Evolutionary conservation across 192 early-diverging fungal species (phyloP), one percentile per base, ranked within the genome.

Genomic region (Pilobolus umbonatus): DNA sequence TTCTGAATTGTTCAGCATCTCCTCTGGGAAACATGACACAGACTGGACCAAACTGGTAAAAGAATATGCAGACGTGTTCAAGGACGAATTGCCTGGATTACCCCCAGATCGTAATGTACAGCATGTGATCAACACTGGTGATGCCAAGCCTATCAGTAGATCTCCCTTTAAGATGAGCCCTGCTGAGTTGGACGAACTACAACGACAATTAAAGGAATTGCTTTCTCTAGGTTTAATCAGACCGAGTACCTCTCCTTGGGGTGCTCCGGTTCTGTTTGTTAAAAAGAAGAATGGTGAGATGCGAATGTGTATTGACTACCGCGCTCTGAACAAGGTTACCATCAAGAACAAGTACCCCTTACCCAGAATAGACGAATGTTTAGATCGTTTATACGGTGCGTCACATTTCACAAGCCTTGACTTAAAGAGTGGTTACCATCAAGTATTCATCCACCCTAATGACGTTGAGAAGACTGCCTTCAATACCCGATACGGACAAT

Each of bases 161-260:
- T 30, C 39, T 10, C 57, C 57, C 12, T 59, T 40, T 30, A 45
- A 45, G 19, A 59, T 48, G 42, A 47, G 44, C 26, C 57, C 45
- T 7, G 17, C 11, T 7, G 60, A 71, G 36, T 58, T 62, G 19
- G 69, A 71, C 6, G 69, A 65, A 42, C 45, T 71, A 0, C 31
- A 45, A 10, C 53, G 49, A 24, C 46, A 48, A 3, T 28, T 48
- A 24, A 2, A 52, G 2, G 50, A 52, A 17, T 17, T 52, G 0
- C 19, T 52, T 3, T 24, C 12, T 34, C 30, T 52, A 0, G 31
- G 31, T 8, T 11, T 52, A 4, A 52, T 52, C 14, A 29, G 31
- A 32, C 30, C 30, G 1, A 19, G 15, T 19, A 25, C 26, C 11
- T 24, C 26, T 2, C 5, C 7, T 2, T 52, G 29, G 15, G 14